A percentile compares a stretch with the other conserved stretches of the same genome.
Evolutionary conservation across 2,329 filamentous ascomycete genomes (phyloP).

Genomic region (Calcarisporium arbuscula): DNA sequence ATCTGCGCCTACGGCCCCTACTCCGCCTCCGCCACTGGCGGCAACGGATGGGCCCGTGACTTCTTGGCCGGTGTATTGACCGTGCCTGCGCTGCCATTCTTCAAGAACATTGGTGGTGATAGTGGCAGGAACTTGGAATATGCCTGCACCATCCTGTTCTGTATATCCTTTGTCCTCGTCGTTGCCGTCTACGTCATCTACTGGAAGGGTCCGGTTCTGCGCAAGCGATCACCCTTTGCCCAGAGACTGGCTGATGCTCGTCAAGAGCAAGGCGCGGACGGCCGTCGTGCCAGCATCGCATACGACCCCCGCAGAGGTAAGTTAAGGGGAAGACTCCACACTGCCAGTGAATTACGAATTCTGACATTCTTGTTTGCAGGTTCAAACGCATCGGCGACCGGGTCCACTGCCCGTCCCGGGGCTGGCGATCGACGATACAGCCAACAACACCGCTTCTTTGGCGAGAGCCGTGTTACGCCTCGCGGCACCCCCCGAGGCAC

Average conservation of each 20-base stretch:
- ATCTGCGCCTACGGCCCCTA: conserved; percentile 68
- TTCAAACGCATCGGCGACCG: conserved; percentile 14
- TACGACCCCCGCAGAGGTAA: conserved; percentile 22
- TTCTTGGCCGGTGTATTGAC: conserved; percentile 68
- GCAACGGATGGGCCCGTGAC: conserved; percentile 68
- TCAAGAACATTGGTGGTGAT: conserved; percentile 45
- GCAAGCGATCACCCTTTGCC: conserved; percentile 57
- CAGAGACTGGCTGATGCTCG: conserved; percentile 49
- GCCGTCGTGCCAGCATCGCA: conserved; percentile 20
- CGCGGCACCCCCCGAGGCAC: conserved; percentile 30
- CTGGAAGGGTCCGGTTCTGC: conserved; percentile 54
- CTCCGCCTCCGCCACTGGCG: conserved; percentile 67
- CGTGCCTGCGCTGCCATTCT: conserved; percentile 60
- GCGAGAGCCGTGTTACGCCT: conserved; percentile 33
- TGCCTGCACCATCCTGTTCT: conserved; percentile 58
- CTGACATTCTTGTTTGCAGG: too few species aligned
- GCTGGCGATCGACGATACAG: conserved; percentile 24
- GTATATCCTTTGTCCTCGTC: conserved; percentile 55
- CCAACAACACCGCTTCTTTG: conserved; percentile 34
- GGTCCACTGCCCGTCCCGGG: conserved; percentile 7
- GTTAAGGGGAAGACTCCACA: conserved; percentile 21
- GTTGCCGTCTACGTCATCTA: conserved; percentile 61
- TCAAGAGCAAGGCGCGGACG: conserved; percentile 20
- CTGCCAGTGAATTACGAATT: not conserved
- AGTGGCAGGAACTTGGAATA: conserved; percentile 48